Base-by-base conservation (phyloP, 345 rosid genomes). In the Nasturtium officinale region DNA sequence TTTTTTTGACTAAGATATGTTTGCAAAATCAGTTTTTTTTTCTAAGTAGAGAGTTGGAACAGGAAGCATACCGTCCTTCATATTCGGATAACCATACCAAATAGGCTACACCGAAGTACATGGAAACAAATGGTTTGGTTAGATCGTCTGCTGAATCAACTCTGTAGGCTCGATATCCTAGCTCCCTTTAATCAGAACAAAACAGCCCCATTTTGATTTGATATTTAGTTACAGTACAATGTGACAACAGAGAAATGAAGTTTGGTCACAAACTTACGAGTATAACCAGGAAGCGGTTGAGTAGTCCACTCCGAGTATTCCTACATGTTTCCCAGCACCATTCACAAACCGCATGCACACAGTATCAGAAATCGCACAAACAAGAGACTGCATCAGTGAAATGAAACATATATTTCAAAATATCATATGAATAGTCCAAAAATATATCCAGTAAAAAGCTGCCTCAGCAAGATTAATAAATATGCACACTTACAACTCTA, bases 71-170 rank as follows among this genome's bases (percentile, higher is more conserved):
- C 99, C 88, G 77, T 76, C 96, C 93, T 81, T 95, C 96, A 56
- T 91, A 91, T 78, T 82, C 84, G 12, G 92, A 85, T 82, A 95
- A 73, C 90, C 91, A 91, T 37, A 90, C 84, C 70, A 88, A 63
- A 67, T 91, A 91, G 29, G 97, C 96, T 6, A 92, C 93, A 26
- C 96, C 96, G 5, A 89, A 91, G 83, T 91, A 95, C 88, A 88
- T 81, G 16, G 97, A 95, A 32, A 84, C 86, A 73, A 91, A 91
- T 75, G 99, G 99, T 66, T 83, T 95, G 43, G 71, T 79, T 47
- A 95, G 65, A 74, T 95, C 96, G 37, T 85, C 93, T 23, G 35
- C 80, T 62, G 87, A 86, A 3, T 88, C 90, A 12, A 87, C 86
- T 81, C 78, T 83, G 81, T 91, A 94, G 59, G 96, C 99, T 71